Evolutionary conservation across 176 grass and related monocot species (phyloP), one percentile per base, ranked within the genome.

Genomic region (Dactylis glomerata): DNA sequence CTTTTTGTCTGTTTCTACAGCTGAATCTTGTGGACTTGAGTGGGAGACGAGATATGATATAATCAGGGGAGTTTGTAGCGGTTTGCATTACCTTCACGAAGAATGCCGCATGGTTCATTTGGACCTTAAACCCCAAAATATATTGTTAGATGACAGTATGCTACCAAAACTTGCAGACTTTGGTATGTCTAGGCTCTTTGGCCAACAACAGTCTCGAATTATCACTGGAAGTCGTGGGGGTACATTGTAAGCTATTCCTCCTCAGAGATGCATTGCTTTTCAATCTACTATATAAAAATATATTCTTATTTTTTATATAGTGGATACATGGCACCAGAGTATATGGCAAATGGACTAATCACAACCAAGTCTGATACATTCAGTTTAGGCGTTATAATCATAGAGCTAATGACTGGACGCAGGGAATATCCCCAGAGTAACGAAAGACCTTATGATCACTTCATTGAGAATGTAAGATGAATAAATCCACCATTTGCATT

Each of bases 121-220:
- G n/a, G n/a, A n/a, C n/a, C n/a, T n/a, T n/a, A n/a, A n/a, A n/a
- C n/a, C n/a, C n/a, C n/a, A n/a, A n/a, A n/a, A n/a, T n/a, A n/a
- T n/a, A n/a, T n/a, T n/a, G n/a, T n/a, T n/a, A n/a, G n/a, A n/a
- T n/a, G n/a, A n/a, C n/a, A 19, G 10, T 22, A 79, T 79, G 76
- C 8, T 45, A 6, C 76, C 76, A 28, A 79, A 79, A 44, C 17
- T 79, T 44, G 37, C 56, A 45, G 37, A 76, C 55, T 74, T 76
- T 76, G 47, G 73, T 34, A 22, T 76, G 31, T 76, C 73, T 2
- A 76, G 49, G 4, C 55, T 79, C 38, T 63, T 79, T 12, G 38
- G 38, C 4, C 8, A 62, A 27, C 37, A 45, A 19, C 15, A 79
- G 28, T 30, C 56, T 1, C 54, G 23, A 63, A 30, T 28, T 17